Base-by-base conservation (phyloP, 2,329 filamentous ascomycete species). In the Reticulascus tulasneorum region DNA sequence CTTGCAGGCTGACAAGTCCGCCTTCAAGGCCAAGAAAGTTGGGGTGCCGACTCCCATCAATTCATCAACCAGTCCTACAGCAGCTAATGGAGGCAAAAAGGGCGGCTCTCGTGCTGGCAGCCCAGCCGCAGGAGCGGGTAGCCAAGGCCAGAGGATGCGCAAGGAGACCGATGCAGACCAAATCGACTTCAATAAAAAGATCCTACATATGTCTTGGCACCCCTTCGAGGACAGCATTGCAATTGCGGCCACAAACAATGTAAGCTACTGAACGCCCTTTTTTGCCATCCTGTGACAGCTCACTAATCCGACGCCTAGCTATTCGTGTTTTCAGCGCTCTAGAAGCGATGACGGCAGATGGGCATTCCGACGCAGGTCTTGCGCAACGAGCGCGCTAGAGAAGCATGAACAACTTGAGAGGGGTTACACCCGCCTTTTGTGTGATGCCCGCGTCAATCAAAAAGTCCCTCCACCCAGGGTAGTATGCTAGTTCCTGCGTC, bases 131-230 rank as follows among this genome's bases (percentile, higher is more conserved):
- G 81, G 80, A 33, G 71, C 76, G 28, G 40, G 40, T 17, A 33
- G 41, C 6, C 86, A 90, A 56, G 89, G 88, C 38, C 88, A 93
- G 59, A 79, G 93, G 52, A 97, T 98, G 93, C 84, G 90, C 56
- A 97, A 96, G 70, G 93, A 98, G 71, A 98, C 93, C 35, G 93
- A 98, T 64, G 93, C 93, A 40, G 91, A 98, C 63, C 91, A 97
- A 69, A 97, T 97, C 64, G 93, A 98, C 66, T 98, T 97, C 67
- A 97, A 97, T 77, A 98, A 97, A 79, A 98, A 98, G 79, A 98
- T 98, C 54, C 63, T 98, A 59, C 93, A 98, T 64, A 98, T 98
- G 93, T 97, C 91, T 69, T 98, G 93, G 93, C 93, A 98, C 80
- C 93, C 93, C 31, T 96, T 94, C 55, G 93, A 98, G 67, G 91